Conservation (phyloP, 352 stramenopile species). For the Lagenidium sp. region DNA sequence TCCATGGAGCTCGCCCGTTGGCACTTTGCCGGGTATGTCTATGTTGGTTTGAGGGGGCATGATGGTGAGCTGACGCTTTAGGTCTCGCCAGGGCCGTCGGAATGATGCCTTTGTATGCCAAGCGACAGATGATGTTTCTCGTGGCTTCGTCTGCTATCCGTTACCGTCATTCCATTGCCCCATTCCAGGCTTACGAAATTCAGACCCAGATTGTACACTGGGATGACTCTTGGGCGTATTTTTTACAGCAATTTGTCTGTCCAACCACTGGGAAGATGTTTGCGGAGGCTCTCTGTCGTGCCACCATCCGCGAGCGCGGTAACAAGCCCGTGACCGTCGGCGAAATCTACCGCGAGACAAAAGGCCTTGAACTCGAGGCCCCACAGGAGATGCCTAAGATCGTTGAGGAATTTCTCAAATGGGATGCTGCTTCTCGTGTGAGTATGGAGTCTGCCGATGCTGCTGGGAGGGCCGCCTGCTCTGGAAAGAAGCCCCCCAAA, state of each 20-base stretch:
- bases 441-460: constrained; percentile 18
- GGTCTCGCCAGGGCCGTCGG: constrained; percentile 24
- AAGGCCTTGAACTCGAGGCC: constrained; percentile 5
- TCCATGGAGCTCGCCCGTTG: constrained; percentile 81
- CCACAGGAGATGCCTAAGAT: constrained; percentile 7
- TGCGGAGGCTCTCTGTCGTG: constrained; percentile 16
- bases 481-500: constrained; percentile 1
- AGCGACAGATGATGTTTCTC: constrained; percentile 53
- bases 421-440: constrained; percentile 13
- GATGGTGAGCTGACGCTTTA: too few relatives aligned
- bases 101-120: constrained; percentile 41
- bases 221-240: constrained; percentile 21
- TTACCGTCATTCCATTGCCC: constrained; percentile 20
- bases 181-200: constrained; percentile 27
- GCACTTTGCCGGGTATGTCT: constrained; percentile 64
- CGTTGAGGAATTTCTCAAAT: constrained; percentile 19
- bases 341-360: constrained; percentile 11
- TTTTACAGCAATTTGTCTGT: constrained; percentile 18
- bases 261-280: constrained; percentile 16
- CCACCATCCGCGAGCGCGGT: constrained; percentile 13
- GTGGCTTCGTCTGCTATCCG: constrained; percentile 37
- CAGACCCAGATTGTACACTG: constrained; percentile 18
- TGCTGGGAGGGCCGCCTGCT: not conserved
- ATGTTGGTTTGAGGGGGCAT: too few relatives aligned
- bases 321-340: constrained; percentile 6